phyloP scores from a whole-genome alignment of 1,139 yeast species.

The Sugiyamaella paludigena region DNA sequence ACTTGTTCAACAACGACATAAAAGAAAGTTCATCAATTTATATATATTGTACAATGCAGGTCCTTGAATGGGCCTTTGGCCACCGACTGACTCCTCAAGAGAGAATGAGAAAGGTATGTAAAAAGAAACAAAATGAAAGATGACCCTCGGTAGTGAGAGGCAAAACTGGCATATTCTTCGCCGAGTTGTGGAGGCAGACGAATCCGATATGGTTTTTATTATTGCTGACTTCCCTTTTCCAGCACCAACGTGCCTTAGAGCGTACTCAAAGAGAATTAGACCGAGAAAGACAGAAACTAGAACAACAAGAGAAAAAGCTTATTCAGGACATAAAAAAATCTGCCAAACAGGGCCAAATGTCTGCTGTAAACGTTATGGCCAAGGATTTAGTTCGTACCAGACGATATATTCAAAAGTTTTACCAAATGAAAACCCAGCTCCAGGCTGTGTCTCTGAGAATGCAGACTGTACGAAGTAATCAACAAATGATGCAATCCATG shows the following conservation, averaged over 20 bases:
- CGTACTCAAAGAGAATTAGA: conserved; percentile 91
- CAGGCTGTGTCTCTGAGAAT: conserved; percentile 91
- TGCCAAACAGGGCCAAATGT: conserved; percentile 85
- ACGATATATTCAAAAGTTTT: conserved; percentile 75
- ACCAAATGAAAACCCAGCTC: conserved; percentile 89
- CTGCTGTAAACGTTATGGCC: conserved; percentile 91
- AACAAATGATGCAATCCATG: conserved; percentile 95
- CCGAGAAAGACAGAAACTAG: conserved; percentile 80
- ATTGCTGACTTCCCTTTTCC: not conserved
- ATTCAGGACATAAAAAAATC: conserved; percentile 82
- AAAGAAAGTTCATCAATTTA: too few species aligned
- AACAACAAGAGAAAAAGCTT: conserved; percentile 86
- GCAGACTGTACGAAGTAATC: conserved; percentile 88
- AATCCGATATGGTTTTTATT: not conserved
- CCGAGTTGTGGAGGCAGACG: too few species aligned
- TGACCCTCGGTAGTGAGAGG: too few species aligned
- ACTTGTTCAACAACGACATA: too few species aligned
- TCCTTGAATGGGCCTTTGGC: conserved; percentile 95
- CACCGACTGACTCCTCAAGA: conserved; percentile 93
- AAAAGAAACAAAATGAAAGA: too few species aligned
- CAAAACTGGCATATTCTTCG: too few species aligned
- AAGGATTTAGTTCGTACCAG: conserved; percentile 90
- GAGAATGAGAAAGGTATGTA: conserved; percentile 65
- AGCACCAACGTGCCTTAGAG: conserved; percentile 90
- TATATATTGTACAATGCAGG: conserved; percentile 42